These are phyloP conservation scores for Chlamydomonas sp. DNA, from an alignment of 139 green algal genomes.

Conservation along the genomic window DNA sequence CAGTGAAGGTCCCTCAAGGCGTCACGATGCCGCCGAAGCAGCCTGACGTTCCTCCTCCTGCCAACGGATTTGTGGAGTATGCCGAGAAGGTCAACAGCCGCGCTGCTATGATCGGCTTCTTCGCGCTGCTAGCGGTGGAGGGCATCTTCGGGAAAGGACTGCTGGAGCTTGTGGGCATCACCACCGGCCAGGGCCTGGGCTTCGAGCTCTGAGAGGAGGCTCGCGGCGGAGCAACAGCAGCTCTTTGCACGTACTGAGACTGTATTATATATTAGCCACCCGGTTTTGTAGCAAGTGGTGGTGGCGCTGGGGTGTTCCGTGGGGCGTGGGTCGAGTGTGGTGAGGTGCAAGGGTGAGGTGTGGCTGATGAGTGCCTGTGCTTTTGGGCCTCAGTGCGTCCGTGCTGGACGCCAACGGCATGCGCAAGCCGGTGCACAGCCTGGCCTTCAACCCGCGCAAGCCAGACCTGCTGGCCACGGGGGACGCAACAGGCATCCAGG, in stretches of 20 bases:
- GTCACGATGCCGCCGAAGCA: constrained; percentile 64
- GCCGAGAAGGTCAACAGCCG: constrained; percentile 86
- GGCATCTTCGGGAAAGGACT: constrained; percentile 72
- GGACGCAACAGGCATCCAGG: constrained; percentile 43
- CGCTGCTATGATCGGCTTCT: constrained; percentile 90
- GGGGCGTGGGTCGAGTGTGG: too few relatives aligned
- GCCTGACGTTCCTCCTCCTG: constrained; percentile 52
- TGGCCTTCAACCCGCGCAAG: constrained; percentile 63
- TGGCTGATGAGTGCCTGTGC: too few relatives aligned
- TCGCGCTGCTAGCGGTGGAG: constrained; percentile 84
- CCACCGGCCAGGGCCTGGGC: constrained; percentile 69
- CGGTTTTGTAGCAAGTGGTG: too few relatives aligned
- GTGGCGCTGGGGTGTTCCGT: too few relatives aligned
- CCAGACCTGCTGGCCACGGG: constrained; percentile 61
- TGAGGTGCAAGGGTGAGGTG: too few relatives aligned
- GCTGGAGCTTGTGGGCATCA: constrained; percentile 73
- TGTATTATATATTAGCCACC: not conserved
- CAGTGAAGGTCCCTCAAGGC: constrained; percentile 51
- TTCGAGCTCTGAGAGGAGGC: constrained; percentile 76
- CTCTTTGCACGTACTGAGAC: not conserved
- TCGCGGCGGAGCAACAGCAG: not conserved
- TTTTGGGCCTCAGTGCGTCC: too few relatives aligned
- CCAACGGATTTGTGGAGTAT: constrained; percentile 83
- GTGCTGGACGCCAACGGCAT: constrained; percentile 44
- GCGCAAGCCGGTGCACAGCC: constrained; percentile 50